Percentiles rank a stretch among this genome's conserved stretches.
These are phyloP conservation scores for Phytophthora parvispora DNA, from an alignment of 352 stramenopile species.

Conservation along the genomic window DNA sequence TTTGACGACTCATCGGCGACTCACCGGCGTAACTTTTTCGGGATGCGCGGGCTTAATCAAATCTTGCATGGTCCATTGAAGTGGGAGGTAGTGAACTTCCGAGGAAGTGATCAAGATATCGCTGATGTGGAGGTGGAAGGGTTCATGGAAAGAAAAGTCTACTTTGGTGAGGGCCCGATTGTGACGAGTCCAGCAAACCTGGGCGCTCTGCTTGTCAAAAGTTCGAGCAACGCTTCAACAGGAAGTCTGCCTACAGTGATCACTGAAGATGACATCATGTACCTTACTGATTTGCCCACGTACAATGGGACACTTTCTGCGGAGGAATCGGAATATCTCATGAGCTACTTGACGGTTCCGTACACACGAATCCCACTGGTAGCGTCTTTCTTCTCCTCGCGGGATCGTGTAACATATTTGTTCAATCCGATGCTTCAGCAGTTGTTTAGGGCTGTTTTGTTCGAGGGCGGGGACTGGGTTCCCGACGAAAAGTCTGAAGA, in stretches of 20 bases:
- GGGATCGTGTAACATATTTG: conserved; percentile 91
- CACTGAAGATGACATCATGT: conserved; percentile 98
- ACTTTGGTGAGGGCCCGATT: conserved; percentile 89
- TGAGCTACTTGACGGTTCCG: conserved; percentile 99
- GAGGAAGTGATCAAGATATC: conserved; percentile 90
- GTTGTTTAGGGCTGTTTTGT: conserved; percentile 90
- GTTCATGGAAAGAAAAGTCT: conserved; percentile 91
- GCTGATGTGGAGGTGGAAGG: conserved; percentile 90
- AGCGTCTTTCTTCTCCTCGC: conserved; percentile 97
- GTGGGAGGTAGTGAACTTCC: conserved; percentile 92
- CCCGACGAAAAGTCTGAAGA: conserved; percentile 64
- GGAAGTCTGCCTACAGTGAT: conserved; percentile 60
- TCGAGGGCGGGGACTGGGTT: conserved; percentile 92
- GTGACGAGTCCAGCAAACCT: conserved; percentile 85
- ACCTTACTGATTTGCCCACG: conserved; percentile 96
- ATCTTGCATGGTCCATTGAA: conserved; percentile 77
- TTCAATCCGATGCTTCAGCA: conserved; percentile 88
- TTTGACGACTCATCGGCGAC: conserved; percentile 88
- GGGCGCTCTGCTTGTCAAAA: conserved; percentile 62
- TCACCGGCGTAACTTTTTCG: conserved; percentile 83
- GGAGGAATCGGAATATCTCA: conserved; percentile 98
- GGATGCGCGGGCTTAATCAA: conserved; percentile 69
- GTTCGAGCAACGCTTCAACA: conserved; percentile 48
- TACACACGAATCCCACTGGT: conserved; percentile 99
- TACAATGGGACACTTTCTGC: conserved; percentile 97